phyloP scores from a whole-genome alignment of 768 basidiomycete species.

The Leccinum boreale region DNA sequence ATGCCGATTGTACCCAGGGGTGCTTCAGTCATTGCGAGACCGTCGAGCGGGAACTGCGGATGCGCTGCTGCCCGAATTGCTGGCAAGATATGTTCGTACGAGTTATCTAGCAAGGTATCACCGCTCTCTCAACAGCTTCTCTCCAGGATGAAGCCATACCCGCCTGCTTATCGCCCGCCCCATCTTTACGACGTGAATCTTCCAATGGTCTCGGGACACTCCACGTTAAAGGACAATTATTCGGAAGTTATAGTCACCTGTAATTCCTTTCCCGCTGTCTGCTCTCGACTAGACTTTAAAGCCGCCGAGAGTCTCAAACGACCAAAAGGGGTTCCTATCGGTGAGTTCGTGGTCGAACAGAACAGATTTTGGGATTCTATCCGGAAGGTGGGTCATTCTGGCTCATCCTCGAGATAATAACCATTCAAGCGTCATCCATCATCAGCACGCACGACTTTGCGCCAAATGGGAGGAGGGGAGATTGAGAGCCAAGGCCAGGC shows the following conservation, averaged over 20 bases:
- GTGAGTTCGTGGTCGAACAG: not conserved
- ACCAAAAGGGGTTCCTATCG: not conserved
- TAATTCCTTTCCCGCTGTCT: fast-evolving
- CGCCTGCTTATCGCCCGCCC: too few relatives aligned
- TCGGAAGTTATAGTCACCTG: not conserved
- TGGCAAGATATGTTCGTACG: constrained; percentile 8
- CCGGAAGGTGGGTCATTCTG: not conserved
- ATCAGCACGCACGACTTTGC: constrained; percentile 10
- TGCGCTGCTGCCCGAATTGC: constrained; percentile 10
- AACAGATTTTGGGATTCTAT: not conserved
- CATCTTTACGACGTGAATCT: not conserved
- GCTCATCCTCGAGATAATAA: not conserved
- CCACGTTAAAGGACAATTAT: not conserved
- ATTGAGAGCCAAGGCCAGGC: not conserved
- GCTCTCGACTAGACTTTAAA: constrained; percentile 1
- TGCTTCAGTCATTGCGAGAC: constrained; percentile 1
- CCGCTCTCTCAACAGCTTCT: not conserved
- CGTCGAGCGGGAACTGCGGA: constrained; percentile 8
- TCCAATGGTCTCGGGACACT: not conserved
- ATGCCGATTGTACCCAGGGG: not conserved
- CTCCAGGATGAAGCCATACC: not conserved
- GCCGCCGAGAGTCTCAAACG: not conserved
- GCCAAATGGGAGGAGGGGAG: not conserved
- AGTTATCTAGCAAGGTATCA: not conserved
- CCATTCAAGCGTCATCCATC: not conserved